Base-by-base conservation (phyloP, 495 filamentous ascomycete genomes). In the Terfezia claveryi region DNA sequence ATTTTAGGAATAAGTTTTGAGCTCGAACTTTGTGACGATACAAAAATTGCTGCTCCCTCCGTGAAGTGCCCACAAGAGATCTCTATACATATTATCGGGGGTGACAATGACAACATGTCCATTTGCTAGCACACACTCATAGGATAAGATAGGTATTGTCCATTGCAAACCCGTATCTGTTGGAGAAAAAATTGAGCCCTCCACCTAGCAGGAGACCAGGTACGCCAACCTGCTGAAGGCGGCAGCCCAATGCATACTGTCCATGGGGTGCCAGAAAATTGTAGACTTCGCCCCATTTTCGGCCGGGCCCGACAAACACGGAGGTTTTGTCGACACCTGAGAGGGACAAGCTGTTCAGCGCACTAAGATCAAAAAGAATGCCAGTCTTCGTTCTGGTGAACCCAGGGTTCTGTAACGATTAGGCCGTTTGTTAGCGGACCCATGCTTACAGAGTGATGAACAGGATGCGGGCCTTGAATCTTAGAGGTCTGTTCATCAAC, bases 1-100 rank as follows among this genome's bases (percentile, higher is more conserved):
- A 77, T 58, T 5, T 65, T 55, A 17, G 66, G 70, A n/a, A 64
- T 61, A 2, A 69, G 76, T 75, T 44, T 70, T 57, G 49, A 79
- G 54, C 32, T 70, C 69, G 59, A 78, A 74, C 12, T 68, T 61
- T 5, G 78, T 79, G n/a, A 80, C 74, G 56, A 83, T 71, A 11
- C 77, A 78, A 54, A 80, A 76, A 65, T 80, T 82, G 57, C 72
- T 75, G 8, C 69, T 67, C 37, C 76, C 74, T 38, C 77, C 79
- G 53, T 77, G 76, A 6, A 82, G 64, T 2, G 74, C 73, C 23
- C 63, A 62, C 57, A 72, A 80, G 9, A 82, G 74, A 49, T 73
- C 68, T 2, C 55, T 17, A 50, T 70, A 52, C n/a, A 36, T 20
- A 2, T 50, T 46, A 0, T 58, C 52, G 41, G 41, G 1, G 14